Percentiles rank a stretch among this genome's conserved stretches.
phyloP scores from a whole-genome alignment of 257 asterid genomes.

The Gentiana macrophylla region DNA sequence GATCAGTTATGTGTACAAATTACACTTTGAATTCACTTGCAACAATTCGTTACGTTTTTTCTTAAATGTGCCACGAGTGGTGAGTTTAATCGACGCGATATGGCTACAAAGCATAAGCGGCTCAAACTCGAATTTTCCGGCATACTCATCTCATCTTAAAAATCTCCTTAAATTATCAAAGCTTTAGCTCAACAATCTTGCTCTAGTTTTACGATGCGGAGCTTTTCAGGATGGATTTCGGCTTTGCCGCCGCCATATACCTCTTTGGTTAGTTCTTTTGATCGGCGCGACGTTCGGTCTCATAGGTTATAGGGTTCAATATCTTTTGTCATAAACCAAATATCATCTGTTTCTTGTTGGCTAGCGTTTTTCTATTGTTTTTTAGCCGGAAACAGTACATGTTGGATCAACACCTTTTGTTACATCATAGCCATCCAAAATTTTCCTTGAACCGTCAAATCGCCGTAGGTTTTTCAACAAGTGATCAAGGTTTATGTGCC shows the following conservation, averaged over 20 bases:
- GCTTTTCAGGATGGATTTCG: constrained; percentile 66
- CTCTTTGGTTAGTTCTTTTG: constrained; percentile 67
- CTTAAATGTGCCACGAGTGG: constrained; percentile 54
- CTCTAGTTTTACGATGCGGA: constrained; percentile 88
- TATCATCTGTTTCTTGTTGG: constrained; percentile 26
- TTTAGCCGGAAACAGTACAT: constrained; percentile 61
- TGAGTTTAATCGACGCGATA: constrained; percentile 50
- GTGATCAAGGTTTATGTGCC: constrained; percentile 58
- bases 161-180: constrained; percentile 49
- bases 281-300: constrained; percentile 54
- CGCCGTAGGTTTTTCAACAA: constrained; percentile 62
- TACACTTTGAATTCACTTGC: too few species aligned
- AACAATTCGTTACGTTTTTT: too few species aligned
- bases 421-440: constrained; percentile 43
- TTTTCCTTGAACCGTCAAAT: constrained; percentile 58
- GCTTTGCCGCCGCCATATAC: constrained; percentile 50
- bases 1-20: too few species aligned
- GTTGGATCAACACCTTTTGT: constrained; percentile 76
- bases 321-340: constrained; percentile 28
- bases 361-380: constrained; percentile 38
- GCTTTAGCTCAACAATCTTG: constrained; percentile 63
- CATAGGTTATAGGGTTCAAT: constrained; percentile 68
- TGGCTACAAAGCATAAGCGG: constrained; percentile 82
- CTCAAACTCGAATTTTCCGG: constrained; percentile 66
- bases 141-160: constrained; percentile 64